A percentile compares a stretch with the other conserved stretches of the same genome.
phyloP scores from a whole-genome alignment of 2,329 filamentous ascomycete genomes.

The Aspergillus sp. region DNA sequence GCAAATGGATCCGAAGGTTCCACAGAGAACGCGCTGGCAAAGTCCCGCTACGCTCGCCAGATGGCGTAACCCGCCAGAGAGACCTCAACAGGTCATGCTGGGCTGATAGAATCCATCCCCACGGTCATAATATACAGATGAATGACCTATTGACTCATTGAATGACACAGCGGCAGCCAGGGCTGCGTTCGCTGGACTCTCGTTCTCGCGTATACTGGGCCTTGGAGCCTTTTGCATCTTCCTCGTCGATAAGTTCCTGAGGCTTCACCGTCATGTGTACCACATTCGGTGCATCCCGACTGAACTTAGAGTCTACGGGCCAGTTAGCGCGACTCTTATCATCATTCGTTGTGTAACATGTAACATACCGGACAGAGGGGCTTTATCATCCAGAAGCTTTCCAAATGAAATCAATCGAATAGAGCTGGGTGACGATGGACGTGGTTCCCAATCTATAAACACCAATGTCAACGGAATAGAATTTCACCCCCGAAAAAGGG shows the following conservation, averaged over 20 bases:
- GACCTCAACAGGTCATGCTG: neutral
- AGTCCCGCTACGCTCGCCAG: neutral
- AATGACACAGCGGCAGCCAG: conserved; percentile 64
- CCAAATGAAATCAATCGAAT: conserved; percentile 93
- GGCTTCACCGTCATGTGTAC: conserved; percentile 94
- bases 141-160: conserved; percentile 38
- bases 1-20: neutral
- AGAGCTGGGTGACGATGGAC: conserved; percentile 79
- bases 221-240: conserved; percentile 68
- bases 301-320: conserved; percentile 71
- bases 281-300: conserved; percentile 71
- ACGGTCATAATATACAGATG: neutral
- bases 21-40: neutral
- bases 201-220: conserved; percentile 46
- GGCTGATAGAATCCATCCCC: neutral
- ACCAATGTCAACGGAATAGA: conserved; percentile 6
- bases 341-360: neutral
- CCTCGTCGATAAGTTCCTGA: conserved; percentile 77
- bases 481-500: neutral
- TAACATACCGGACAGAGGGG: conserved; percentile 72
- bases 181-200: conserved; percentile 55
- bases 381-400: conserved; percentile 85
- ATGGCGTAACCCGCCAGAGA: neutral
- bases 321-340: neutral
- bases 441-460: conserved; percentile 72